These are phyloP conservation scores for Phytophthora quininea DNA, from an alignment of 352 stramenopile species.

Conservation along the genomic window DNA sequence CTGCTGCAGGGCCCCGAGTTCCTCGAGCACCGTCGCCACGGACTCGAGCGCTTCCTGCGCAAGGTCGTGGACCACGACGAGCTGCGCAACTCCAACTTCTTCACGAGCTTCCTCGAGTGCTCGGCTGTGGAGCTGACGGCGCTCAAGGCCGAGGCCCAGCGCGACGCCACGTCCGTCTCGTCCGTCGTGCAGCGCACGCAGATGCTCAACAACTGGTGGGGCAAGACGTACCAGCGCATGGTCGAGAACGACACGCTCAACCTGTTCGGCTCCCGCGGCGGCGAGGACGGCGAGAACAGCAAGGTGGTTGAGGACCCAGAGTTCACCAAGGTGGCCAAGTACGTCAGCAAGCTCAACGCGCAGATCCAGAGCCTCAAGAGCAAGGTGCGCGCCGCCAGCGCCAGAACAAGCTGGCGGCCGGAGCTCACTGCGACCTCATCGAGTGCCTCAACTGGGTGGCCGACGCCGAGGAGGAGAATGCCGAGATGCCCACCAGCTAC, in stretches of 20 bases:
- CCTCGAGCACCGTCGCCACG: conserved; percentile 72
- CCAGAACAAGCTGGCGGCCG: conserved; percentile 76
- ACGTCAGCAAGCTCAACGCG: conserved; percentile 65
- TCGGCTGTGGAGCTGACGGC: conserved; percentile 76
- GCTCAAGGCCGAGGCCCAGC: conserved; percentile 59
- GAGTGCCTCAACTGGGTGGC: conserved; percentile 72
- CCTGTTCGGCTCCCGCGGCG: conserved; percentile 50
- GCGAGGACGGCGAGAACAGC: conserved; percentile 28
- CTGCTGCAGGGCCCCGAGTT: conserved; percentile 82
- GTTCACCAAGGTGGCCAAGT: conserved; percentile 70
- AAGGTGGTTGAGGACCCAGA: conserved; percentile 74
- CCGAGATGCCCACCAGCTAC: conserved; percentile 65
- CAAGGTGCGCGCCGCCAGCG: conserved; percentile 61
- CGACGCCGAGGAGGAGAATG: conserved; percentile 70
- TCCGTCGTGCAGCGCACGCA: conserved; percentile 70
- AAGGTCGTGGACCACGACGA: conserved; percentile 83
- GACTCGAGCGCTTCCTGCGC: conserved; percentile 81
- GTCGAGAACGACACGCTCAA: conserved; percentile 80
- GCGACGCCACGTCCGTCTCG: conserved; percentile 42
- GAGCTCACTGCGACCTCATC: conserved; percentile 86
- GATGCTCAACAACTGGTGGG: conserved; percentile 80
- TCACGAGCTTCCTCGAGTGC: conserved; percentile 78
- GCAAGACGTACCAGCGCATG: conserved; percentile 83
- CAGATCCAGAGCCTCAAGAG: conserved; percentile 70
- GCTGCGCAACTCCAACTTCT: conserved; percentile 69